Evolutionary conservation across 495 filamentous ascomycete genomes (phyloP).

Genomic region (Aspergillus asperescens): DNA sequence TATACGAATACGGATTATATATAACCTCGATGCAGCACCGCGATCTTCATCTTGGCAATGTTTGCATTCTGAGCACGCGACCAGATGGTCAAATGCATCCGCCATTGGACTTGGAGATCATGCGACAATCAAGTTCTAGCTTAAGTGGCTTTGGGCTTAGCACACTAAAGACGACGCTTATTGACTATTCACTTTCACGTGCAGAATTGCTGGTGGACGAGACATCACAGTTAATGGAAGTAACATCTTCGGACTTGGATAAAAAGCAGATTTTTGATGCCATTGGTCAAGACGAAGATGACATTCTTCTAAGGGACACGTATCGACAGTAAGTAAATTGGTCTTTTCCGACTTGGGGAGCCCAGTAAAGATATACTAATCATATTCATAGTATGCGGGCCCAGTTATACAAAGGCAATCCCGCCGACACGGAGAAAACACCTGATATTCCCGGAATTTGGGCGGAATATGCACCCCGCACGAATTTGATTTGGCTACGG

Average conservation of each 20-base stretch:
- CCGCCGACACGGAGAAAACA: slow-evolving; percentile 26
- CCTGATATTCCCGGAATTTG: slow-evolving; percentile 38
- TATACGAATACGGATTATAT: not conserved
- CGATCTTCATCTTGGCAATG: slow-evolving; percentile 82
- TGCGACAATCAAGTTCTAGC: slow-evolving; percentile 20
- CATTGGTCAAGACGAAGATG: slow-evolving; percentile 40
- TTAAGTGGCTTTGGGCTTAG: slow-evolving; percentile 59
- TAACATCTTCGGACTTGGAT: slow-evolving; percentile 44
- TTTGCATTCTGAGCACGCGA: slow-evolving; percentile 61
- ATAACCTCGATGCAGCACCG: slow-evolving; percentile 53
- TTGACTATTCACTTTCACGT: slow-evolving; percentile 86
- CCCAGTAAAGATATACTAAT: not conserved
- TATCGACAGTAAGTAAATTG: slow-evolving; percentile 36
- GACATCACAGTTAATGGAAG: slow-evolving; percentile 23
- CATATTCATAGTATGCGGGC: slow-evolving; percentile 35
- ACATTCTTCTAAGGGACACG: slow-evolving; percentile 37
- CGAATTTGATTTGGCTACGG: slow-evolving; percentile 49
- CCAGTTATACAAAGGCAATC: slow-evolving; percentile 34
- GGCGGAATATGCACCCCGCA: slow-evolving; percentile 42
- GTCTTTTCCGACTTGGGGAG: not conserved
- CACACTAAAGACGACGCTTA: slow-evolving; percentile 69
- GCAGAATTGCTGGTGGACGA: slow-evolving; percentile 37
- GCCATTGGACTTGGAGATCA: slow-evolving; percentile 29
- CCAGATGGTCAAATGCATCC: slow-evolving; percentile 31
- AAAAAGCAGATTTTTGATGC: slow-evolving; percentile 45